These are phyloP conservation scores for Panicum hallii DNA, from an alignment of 202 grass and related monocot species.

Conservation along the genomic window DNA sequence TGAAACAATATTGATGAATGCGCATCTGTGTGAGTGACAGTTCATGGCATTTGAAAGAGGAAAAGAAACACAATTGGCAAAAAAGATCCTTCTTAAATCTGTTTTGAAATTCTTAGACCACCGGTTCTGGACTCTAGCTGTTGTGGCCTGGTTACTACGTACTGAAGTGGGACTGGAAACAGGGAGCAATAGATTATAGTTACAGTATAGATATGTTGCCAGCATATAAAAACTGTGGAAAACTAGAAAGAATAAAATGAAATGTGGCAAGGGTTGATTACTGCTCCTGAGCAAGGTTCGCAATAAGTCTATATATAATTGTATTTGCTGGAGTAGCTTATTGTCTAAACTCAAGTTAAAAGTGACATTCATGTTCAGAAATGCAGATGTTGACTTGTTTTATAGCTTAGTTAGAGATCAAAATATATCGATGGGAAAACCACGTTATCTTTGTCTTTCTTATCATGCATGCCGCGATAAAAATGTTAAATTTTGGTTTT, in stretches of 20 bases:
- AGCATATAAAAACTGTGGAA: not conserved
- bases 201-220: not conserved
- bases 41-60: constrained; percentile 22
- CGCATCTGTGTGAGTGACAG: not conserved
- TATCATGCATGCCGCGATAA: not conserved
- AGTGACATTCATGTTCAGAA: not conserved
- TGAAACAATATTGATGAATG: constrained; percentile 34
- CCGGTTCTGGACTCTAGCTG: not conserved
- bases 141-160: not conserved
- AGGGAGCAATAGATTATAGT: not conserved
- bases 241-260: not conserved
- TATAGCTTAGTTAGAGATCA: not conserved
- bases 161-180: not conserved
- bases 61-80: not conserved
- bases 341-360: constrained; percentile 12
- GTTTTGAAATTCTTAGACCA: not conserved
- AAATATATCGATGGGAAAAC: not conserved
- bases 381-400: not conserved
- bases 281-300: too few species aligned
- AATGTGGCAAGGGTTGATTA: not conserved
- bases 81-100: not conserved
- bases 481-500: not conserved
- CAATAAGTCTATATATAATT: not conserved
- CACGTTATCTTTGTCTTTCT: not conserved
- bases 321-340: not conserved